Percentiles rank a stretch among this genome's conserved stretches.
Evolutionary conservation across 192 early-diverging fungal species (phyloP).

Genomic region (Rhizoclosmatium globosum): DNA sequence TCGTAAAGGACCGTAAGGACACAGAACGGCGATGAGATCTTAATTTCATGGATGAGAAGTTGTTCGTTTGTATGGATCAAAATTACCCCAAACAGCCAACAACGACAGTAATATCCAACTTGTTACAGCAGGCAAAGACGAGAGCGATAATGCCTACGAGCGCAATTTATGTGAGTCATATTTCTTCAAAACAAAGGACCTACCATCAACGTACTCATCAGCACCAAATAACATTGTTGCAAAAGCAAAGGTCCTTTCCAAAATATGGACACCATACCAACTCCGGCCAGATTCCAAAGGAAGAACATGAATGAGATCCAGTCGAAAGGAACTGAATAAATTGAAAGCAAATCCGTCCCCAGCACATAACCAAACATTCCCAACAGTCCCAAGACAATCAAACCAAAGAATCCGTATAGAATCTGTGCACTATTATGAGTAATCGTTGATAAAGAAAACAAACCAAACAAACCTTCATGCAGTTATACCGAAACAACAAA

Average conservation of each 20-base stretch:
- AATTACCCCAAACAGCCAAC: slow-evolving; percentile 81
- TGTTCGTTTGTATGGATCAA: background rate
- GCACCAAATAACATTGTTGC: slow-evolving; percentile 79
- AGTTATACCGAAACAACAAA: slow-evolving; percentile 75
- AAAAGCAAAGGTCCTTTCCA: slow-evolving; percentile 82
- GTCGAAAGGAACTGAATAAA: slow-evolving; percentile 68
- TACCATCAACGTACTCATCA: slow-evolving; percentile 84
- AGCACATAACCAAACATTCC: slow-evolving; percentile 81
- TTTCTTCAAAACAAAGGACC: slow-evolving; percentile 10
- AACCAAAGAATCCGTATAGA: slow-evolving; percentile 75
- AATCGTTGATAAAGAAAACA: background rate
- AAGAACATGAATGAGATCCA: slow-evolving; percentile 77
- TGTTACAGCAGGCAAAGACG: slow-evolving; percentile 71
- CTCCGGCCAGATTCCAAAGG: slow-evolving; percentile 80
- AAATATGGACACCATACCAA: slow-evolving; percentile 78
- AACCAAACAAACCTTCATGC: slow-evolving; percentile 66
- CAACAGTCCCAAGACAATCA: slow-evolving; percentile 74
- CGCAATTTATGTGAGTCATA: slow-evolving; percentile 1
- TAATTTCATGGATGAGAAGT: background rate
- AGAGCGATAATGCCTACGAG: slow-evolving; percentile 75
- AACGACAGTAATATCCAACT: slow-evolving; percentile 85
- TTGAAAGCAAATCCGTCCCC: slow-evolving; percentile 41
- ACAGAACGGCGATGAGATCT: slow-evolving; percentile 88
- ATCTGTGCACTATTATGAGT: slow-evolving; percentile 44
- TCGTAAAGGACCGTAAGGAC: slow-evolving; percentile 85